phyloP scores from a whole-genome alignment of 2,329 filamentous ascomycete genomes.

The Acephala macrosclerotiorum region DNA sequence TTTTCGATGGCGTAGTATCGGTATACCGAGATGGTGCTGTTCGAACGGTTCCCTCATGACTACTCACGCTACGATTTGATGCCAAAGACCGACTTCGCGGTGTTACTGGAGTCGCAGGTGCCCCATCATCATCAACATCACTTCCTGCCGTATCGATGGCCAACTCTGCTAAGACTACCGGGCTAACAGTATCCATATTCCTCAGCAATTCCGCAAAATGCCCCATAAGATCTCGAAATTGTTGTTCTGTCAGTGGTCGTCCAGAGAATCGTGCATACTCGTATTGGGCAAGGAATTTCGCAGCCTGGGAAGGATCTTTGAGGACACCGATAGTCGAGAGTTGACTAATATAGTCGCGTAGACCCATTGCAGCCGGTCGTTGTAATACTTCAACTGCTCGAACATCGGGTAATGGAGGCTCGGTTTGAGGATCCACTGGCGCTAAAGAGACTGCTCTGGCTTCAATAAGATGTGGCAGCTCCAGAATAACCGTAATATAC shows the following conservation, averaged over 20 bases:
- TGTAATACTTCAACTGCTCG: constrained; percentile 76
- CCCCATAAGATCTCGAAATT: constrained; percentile 83
- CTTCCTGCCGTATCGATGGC: constrained; percentile 35
- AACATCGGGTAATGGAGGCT: constrained; percentile 63
- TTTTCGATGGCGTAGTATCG: constrained; percentile 23
- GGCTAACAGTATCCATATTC: constrained; percentile 66
- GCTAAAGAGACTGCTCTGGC: constrained; percentile 91
- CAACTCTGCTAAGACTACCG: constrained; percentile 34
- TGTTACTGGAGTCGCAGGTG: constrained; percentile 35
- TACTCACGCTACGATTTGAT: constrained; percentile 34
- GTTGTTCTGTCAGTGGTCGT: constrained; percentile 68
- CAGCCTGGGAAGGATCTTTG: constrained; percentile 58
- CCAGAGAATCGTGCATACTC: constrained; percentile 86
- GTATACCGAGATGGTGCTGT: constrained; percentile 36
- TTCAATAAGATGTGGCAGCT: constrained; percentile 90
- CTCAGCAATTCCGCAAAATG: constrained; percentile 83
- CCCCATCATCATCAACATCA: constrained; percentile 40
- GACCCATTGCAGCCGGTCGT: constrained; percentile 71
- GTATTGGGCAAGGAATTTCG: constrained; percentile 76
- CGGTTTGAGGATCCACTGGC: constrained; percentile 56
- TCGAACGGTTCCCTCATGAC: constrained; percentile 42
- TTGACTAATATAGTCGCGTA: constrained; percentile 80
- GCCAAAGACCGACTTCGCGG: constrained; percentile 39
- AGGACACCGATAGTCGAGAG: constrained; percentile 73
- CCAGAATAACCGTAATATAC: constrained; percentile 80